A percentile compares a stretch with the other conserved stretches of the same genome.
These are phyloP conservation scores for Wickerhamiella shivajii DNA, from an alignment of 805 yeast genomes.

Conservation along the genomic window DNA sequence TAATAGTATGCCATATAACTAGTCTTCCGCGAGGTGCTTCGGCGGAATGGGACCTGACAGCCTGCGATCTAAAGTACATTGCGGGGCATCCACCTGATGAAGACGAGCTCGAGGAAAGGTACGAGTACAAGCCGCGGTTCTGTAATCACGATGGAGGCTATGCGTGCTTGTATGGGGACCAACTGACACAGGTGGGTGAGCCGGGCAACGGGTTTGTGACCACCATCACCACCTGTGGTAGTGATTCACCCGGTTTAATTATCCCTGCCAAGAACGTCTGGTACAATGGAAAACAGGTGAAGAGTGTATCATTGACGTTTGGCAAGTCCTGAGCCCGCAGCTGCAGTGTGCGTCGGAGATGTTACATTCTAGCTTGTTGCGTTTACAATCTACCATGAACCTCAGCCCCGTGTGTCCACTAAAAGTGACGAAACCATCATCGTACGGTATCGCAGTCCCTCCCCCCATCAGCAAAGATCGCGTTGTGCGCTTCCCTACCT, in stretches of 20 bases:
- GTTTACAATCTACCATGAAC: no score
- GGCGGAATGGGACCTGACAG: conserved; percentile 20
- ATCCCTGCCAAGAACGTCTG: not conserved
- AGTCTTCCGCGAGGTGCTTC: conserved; percentile 20
- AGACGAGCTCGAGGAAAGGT: conserved; percentile 15
- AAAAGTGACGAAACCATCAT: no score
- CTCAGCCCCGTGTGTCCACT: no score
- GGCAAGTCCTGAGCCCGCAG: no score
- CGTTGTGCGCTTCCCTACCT: no score
- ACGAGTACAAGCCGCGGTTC: conserved; percentile 9
- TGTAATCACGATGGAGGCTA: conserved; percentile 6
- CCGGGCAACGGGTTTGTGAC: not conserved
- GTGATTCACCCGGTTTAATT: not conserved
- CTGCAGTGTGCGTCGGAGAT: no score
- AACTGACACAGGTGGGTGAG: not conserved
- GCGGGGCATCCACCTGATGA: conserved; percentile 13
- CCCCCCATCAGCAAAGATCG: no score
- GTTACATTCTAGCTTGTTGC: no score
- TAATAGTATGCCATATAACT: conserved; percentile 16
- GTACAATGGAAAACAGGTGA: not conserved
- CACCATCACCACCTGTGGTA: not conserved
- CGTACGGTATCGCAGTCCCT: no score
- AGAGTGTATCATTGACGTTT: not conserved
- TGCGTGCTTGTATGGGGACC: conserved; percentile 6
- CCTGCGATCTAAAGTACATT: conserved; percentile 14